Percentiles rank a stretch among this genome's conserved stretches.
phyloP scores from a whole-genome alignment of 192 early-diverging fungal genomes.

The Spizellomyces sp. region DNA sequence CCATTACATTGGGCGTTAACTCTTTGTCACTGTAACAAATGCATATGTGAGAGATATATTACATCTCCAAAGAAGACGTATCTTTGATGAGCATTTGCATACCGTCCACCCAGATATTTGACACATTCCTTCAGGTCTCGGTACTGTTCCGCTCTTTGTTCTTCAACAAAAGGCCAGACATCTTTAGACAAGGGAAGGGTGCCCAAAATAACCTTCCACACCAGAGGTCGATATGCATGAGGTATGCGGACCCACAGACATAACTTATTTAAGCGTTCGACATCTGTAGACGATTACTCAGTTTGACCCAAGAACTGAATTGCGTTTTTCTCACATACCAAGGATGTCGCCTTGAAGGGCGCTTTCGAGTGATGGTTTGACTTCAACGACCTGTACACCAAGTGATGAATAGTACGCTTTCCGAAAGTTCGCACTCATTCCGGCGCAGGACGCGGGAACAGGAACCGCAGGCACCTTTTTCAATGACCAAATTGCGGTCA shows the following conservation, averaged over 20 bases:
- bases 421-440: constrained; percentile 37
- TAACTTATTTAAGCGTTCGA: constrained; percentile 36
- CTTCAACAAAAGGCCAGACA: constrained; percentile 38
- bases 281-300: constrained; percentile 21
- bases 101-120: background rate
- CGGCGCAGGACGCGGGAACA: background rate
- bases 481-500: too few relatives aligned
- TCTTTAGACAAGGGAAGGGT: constrained; percentile 31
- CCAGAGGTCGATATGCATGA: constrained; percentile 37
- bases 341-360: constrained; percentile 31
- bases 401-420: constrained; percentile 44
- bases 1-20: constrained; percentile 6
- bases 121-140: constrained; percentile 32
- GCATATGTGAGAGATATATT: too few relatives aligned
- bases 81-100: too few relatives aligned
- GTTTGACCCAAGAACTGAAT: background rate
- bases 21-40: background rate
- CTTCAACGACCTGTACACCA: constrained; percentile 42
- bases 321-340: constrained; percentile 2
- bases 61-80: too few relatives aligned
- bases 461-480: background rate
- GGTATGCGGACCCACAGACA: constrained; percentile 46
- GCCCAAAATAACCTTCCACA: constrained; percentile 44
- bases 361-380: constrained; percentile 34
- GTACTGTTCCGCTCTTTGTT: constrained; percentile 24